A percentile compares a stretch with the other conserved stretches of the same genome.
Conservation (phyloP, 352 stramenopile species). For the Phytophthora colocasiae region DNA sequence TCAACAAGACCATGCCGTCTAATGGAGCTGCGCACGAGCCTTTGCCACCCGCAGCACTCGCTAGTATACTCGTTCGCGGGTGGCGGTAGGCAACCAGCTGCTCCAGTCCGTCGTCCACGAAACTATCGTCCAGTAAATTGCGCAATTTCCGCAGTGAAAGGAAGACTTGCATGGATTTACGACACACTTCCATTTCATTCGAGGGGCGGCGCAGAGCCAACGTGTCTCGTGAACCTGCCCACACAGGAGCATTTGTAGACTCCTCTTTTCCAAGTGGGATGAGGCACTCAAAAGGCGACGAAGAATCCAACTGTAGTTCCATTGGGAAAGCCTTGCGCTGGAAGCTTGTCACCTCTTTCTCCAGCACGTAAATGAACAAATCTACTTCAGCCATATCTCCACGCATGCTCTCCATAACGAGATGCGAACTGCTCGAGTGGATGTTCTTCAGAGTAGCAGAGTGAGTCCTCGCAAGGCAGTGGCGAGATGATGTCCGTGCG, state of each 20-base stretch:
- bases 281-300: constrained; percentile 75
- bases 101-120: constrained; percentile 54
- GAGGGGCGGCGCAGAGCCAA: constrained; percentile 56
- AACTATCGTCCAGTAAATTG: constrained; percentile 53
- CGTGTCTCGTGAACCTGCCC: constrained; percentile 35
- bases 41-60: constrained; percentile 32
- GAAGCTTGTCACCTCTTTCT: constrained; percentile 72
- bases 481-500: constrained; percentile 18
- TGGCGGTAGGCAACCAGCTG: constrained; percentile 66
- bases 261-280: constrained; percentile 48
- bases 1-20: constrained; percentile 75
- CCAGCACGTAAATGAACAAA: constrained; percentile 82
- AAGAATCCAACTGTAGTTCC: constrained; percentile 61
- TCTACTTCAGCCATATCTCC: constrained; percentile 81
- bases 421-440: constrained; percentile 70
- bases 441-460: constrained; percentile 52
- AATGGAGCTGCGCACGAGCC: constrained; percentile 39
- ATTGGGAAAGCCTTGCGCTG: constrained; percentile 56
- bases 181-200: constrained; percentile 79
- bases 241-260: constrained; percentile 20
- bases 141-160: constrained; percentile 66
- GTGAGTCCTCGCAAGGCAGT: constrained; percentile 33
- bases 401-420: constrained; percentile 88
- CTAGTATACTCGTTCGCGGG: constrained; percentile 60
- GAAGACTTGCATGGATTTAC: constrained; percentile 76